These are phyloP conservation scores for Colletotrichum gigasporum DNA, from an alignment of 2,329 filamentous ascomycete genomes.

Conservation along the genomic window DNA sequence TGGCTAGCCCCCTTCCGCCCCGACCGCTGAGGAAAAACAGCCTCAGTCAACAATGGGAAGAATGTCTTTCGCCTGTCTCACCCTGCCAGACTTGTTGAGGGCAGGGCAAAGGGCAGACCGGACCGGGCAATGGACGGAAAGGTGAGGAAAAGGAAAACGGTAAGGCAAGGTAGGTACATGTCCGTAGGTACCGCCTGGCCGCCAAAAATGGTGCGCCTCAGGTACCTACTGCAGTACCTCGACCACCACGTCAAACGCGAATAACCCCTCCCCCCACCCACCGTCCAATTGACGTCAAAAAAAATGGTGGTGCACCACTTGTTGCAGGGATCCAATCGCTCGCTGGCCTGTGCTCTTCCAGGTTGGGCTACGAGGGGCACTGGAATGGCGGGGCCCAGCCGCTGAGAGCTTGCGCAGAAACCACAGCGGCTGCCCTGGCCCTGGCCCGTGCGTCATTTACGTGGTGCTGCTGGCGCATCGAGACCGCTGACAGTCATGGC, in stretches of 20 bases:
- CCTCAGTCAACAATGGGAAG: neutral
- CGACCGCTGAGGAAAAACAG: too few relatives aligned
- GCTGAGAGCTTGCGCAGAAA: too few relatives aligned
- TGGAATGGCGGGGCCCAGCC: conserved; percentile 1
- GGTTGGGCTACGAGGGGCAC: neutral
- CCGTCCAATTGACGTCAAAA: conserved; percentile 31
- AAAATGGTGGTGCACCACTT: conserved; percentile 14
- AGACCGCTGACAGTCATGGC: conserved; percentile 22
- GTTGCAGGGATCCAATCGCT: conserved; percentile 1
- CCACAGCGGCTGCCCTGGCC: neutral
- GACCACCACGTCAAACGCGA: conserved; percentile 22
- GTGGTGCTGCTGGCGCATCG: neutral
- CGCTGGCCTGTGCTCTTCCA: conserved; percentile 10
- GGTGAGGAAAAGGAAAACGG: too few relatives aligned
- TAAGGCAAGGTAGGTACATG: neutral
- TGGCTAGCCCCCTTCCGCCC: too few relatives aligned
- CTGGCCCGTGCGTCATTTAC: neutral
- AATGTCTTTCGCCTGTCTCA: conserved; percentile 1
- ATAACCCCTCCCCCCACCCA: conserved; percentile 27
- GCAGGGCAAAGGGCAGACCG: neutral
- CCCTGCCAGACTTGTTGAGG: conserved; percentile 13
- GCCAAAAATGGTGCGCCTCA: neutral
- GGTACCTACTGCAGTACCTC: neutral
- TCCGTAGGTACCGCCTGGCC: neutral
- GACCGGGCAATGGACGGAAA: too few relatives aligned